A percentile compares a stretch with the other conserved stretches of the same genome.
Evolutionary conservation across 352 stramenopile genomes (phyloP).

Genomic region (Phytophthora cajani): DNA sequence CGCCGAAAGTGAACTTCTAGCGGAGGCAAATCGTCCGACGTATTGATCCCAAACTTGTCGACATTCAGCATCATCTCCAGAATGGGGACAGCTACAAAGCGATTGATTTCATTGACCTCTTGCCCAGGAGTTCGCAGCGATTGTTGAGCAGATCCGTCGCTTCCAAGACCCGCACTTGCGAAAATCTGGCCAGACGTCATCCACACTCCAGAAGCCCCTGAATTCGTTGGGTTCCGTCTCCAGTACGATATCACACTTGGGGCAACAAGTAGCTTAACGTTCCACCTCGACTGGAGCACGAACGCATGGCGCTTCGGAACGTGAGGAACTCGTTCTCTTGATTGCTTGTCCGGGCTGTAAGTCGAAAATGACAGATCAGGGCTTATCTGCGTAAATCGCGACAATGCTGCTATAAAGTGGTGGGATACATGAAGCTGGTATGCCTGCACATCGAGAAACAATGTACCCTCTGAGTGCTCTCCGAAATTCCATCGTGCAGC

Average conservation of each 20-base stretch:
- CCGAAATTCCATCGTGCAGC: constrained; percentile 60
- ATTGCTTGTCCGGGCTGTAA: neutral
- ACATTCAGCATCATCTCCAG: constrained; percentile 67
- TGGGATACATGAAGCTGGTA: constrained; percentile 73
- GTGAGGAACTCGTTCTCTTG: constrained; percentile 1
- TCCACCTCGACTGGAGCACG: constrained; percentile 32
- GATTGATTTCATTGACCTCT: constrained; percentile 52
- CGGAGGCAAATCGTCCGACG: constrained; percentile 43
- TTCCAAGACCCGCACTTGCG: constrained; percentile 52
- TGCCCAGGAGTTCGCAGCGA: constrained; percentile 19
- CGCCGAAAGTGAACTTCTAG: constrained; percentile 54
- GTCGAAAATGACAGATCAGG: constrained; percentile 19
- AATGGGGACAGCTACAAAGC: constrained; percentile 44
- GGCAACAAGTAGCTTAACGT: constrained; percentile 72
- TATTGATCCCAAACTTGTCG: constrained; percentile 65
- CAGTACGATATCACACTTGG: constrained; percentile 73
- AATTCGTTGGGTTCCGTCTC: constrained; percentile 30
- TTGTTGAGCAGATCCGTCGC: constrained; percentile 31
- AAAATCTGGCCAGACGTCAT: constrained; percentile 69
- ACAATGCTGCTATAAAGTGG: constrained; percentile 48
- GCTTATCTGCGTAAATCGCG: constrained; percentile 33
- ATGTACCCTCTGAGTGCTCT: constrained; percentile 38
- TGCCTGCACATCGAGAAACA: constrained; percentile 78
- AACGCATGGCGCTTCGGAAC: constrained; percentile 12
- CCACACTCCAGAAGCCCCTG: constrained; percentile 47